Evolutionary conservation across 1,284 basidiomycete species (phyloP).

Genomic region (Fomitopsis betulina): DNA sequence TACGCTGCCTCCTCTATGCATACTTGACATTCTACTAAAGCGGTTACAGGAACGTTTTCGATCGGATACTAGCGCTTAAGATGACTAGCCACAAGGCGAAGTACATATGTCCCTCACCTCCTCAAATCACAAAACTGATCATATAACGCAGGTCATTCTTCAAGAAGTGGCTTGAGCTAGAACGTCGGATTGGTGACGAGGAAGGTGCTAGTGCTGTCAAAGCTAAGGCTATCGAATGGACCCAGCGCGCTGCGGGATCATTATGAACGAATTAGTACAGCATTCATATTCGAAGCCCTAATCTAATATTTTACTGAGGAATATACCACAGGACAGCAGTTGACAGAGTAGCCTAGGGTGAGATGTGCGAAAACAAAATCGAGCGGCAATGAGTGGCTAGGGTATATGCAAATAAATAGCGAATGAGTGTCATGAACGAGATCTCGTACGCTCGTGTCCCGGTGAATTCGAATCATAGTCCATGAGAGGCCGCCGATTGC

Average conservation of each 20-base stretch:
- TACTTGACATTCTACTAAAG: neutral
- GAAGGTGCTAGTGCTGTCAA: conserved; percentile 82
- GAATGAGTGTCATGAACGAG: conserved; percentile 54
- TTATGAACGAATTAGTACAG: conserved; percentile 25
- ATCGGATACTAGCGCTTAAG: conserved; percentile 77
- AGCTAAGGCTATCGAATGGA: conserved; percentile 87
- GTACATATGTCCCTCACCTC: conserved; percentile 37
- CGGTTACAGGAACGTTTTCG: conserved; percentile 68
- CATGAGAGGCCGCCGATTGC: conserved; percentile 62
- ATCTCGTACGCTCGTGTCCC: conserved; percentile 54
- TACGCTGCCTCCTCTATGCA: conserved; percentile 25
- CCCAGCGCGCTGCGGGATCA: conserved; percentile 43
- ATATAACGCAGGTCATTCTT: conserved; percentile 67
- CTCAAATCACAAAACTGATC: neutral
- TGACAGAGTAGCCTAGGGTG: conserved; percentile 33
- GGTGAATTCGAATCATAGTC: conserved; percentile 53
- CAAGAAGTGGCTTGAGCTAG: conserved; percentile 96
- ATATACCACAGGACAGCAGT: conserved; percentile 22
- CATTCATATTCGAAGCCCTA: conserved; percentile 7
- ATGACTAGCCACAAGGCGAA: conserved; percentile 95
- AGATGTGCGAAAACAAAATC: conserved; percentile 48
- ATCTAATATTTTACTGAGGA: conserved; percentile 8
- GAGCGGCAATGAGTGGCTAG: conserved; percentile 24
- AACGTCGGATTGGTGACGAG: conserved; percentile 84
- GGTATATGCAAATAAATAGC: conserved; percentile 31